Percentiles rank a stretch among this genome's conserved stretches.
Conservation (phyloP, 441 rosid species). For the Viola pubescens region DNA sequence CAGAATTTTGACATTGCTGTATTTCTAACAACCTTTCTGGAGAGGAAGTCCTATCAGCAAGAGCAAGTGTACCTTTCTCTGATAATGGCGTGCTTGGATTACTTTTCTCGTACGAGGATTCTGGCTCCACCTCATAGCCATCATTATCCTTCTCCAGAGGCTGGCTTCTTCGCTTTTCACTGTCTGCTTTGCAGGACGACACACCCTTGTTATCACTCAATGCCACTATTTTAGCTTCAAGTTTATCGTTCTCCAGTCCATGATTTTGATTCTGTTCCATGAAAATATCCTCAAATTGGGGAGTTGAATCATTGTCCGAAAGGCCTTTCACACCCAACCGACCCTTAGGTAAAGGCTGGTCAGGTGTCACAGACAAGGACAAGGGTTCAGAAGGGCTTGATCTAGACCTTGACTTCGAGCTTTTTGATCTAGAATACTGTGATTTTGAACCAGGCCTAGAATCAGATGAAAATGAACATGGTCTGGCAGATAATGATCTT, state of each 20-base stretch:
- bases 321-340: constrained; percentile 21
- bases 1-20: constrained; percentile 16
- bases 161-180: constrained; percentile 19
- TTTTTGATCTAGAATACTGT: constrained; percentile 19
- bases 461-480: constrained; percentile 19
- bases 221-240: neutral
- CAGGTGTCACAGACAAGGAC: constrained; percentile 27
- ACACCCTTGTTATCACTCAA: constrained; percentile 6
- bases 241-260: constrained; percentile 7
- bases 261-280: constrained; percentile 19
- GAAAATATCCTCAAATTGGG: constrained; percentile 20
- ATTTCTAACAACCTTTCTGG: constrained; percentile 13
- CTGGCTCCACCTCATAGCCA: constrained; percentile 13
- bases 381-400: constrained; percentile 24
- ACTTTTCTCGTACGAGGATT: constrained; percentile 14
- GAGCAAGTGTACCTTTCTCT: constrained; percentile 14
- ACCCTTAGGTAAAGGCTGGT: constrained; percentile 22
- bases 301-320: constrained; percentile 18
- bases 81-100: constrained; percentile 13
- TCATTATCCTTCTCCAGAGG: constrained; percentile 13
- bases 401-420: constrained; percentile 22
- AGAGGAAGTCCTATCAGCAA: constrained; percentile 12
- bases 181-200: constrained; percentile 18
- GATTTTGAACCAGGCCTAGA: constrained; percentile 24
- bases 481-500: constrained; percentile 25